A percentile compares a stretch with the other conserved stretches of the same genome.
Evolutionary conservation across 768 basidiomycete species (phyloP).

Genomic region (Leucocoprinus sp.): DNA sequence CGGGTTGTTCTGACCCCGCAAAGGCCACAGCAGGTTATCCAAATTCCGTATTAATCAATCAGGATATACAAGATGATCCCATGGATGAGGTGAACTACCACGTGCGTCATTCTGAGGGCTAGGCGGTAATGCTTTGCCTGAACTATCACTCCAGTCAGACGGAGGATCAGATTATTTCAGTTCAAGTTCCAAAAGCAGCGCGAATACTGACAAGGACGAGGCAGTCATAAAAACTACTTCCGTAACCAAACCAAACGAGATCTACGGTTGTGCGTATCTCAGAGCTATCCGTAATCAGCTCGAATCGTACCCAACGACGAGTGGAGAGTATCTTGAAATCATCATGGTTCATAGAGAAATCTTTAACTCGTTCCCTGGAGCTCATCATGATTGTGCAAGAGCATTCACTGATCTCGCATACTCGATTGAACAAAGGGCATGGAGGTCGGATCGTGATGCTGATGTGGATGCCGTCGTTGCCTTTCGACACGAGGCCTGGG

Average conservation of each 20-base stretch:
- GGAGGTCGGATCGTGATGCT: slow-evolving; percentile 63
- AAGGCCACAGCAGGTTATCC: slow-evolving; percentile 28
- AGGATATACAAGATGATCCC: slow-evolving; percentile 35
- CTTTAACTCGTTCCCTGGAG: slow-evolving; percentile 50
- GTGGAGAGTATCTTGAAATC: slow-evolving; percentile 70
- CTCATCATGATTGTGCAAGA: slow-evolving; percentile 55
- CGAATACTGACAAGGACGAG: background rate
- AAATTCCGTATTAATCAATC: slow-evolving; percentile 10
- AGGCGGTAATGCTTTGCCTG: too few species aligned
- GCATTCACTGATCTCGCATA: slow-evolving; percentile 61
- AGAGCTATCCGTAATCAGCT: slow-evolving; percentile 51
- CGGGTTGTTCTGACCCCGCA: slow-evolving; percentile 12
- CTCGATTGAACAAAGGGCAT: slow-evolving; percentile 52
- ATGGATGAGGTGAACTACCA: slow-evolving; percentile 36
- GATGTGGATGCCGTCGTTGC: slow-evolving; percentile 63
- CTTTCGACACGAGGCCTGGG: slow-evolving; percentile 63
- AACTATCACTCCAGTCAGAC: slow-evolving; percentile 29
- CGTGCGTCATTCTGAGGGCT: slow-evolving; percentile 21
- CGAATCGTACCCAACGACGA: slow-evolving; percentile 47
- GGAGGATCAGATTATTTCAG: slow-evolving; percentile 33
- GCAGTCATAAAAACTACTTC: slow-evolving; percentile 2
- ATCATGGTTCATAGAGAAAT: slow-evolving; percentile 75
- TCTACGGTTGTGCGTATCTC: slow-evolving; percentile 55
- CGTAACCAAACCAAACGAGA: slow-evolving; percentile 15
- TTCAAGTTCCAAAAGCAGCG: slow-evolving; percentile 27